Evolutionary conservation across 805 yeast species (phyloP), one percentile per base, ranked within the genome.

Genomic region (Candida dajiaensis): DNA sequence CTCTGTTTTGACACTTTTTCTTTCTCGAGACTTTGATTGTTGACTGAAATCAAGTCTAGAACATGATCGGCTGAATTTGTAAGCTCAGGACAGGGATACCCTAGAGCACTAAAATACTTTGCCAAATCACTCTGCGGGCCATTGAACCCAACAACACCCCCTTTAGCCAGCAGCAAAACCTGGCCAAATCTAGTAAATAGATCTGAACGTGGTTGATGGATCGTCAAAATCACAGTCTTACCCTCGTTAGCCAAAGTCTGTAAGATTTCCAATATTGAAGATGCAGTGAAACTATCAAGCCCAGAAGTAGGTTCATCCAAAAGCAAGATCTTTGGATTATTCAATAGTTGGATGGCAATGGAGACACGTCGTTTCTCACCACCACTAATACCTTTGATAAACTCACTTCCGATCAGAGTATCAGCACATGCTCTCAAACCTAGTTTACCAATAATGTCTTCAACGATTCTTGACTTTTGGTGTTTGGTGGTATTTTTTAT

Each of bases 281-380:
- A 73, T 0, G 96, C 86, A 0, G 95, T 87, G 48, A 85, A 79
- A 21, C 90, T 77, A 61, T 89, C 96, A 21, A 89, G 70, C 0
- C 97, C 97, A 3, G 95, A 85, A 0, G 96, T 89, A 1, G 96
- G 96, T 59, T 89, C 96, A 63, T 89, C 97, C 20, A 89, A 66
- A 42, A 89, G 72, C 38, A 89, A 59, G 25, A 89, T 73, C 46
- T 81, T 81, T 0, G 96, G 95, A 44, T 80, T 79, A 47, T 81
- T 80, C 36, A 89, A 66, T 28, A 89, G 66, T 59, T 89, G 96
- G 41, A 86, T 77, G 1, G 89, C 94, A 62, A 89, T 87, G 0
- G 92, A 80, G 1, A 89, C 85, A 55, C 96, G 71, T 57, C 96
- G 73, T 58, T 86, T 88, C 60, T 89, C 96, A 47, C 89, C 89